Percentiles rank a stretch among this genome's conserved stretches.
Conservation (phyloP, 176 grass and related monocot species). For the Dactylis glomerata region DNA sequence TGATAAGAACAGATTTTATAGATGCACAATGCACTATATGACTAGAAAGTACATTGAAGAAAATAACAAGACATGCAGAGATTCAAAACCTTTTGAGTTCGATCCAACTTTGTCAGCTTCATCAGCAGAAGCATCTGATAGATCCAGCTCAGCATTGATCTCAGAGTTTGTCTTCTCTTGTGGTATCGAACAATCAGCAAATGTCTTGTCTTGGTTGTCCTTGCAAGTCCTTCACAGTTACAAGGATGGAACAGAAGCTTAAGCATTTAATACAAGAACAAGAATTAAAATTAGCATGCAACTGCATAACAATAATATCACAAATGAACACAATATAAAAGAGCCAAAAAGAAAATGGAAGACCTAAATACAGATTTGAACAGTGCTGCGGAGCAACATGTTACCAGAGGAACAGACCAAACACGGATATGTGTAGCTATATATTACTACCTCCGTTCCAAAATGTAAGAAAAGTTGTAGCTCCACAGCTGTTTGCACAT, state of each 20-base stretch:
- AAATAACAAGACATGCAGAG: constrained; percentile 18
- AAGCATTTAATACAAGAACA: constrained; percentile 8
- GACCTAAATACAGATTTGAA: constrained; percentile 3
- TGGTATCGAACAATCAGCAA: constrained; percentile 78
- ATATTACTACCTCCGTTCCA: neutral
- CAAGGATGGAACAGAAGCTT: constrained; percentile 19
- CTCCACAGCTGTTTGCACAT: neutral
- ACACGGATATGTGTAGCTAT: constrained; percentile 4
- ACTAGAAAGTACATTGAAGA: neutral
- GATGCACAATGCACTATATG: neutral
- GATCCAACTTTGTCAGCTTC: constrained; percentile 48
- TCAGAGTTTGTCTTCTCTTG: constrained; percentile 95
- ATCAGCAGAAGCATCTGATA: constrained; percentile 94
- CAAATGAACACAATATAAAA: constrained; percentile 2
- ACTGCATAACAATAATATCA: neutral
- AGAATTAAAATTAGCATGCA: neutral
- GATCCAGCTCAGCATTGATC: constrained; percentile 93
- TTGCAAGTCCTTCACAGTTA: constrained; percentile 81
- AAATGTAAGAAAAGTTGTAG: neutral
- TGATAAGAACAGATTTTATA: constrained; percentile 20
- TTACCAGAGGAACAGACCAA: neutral
- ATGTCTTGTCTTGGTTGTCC: constrained; percentile 69
- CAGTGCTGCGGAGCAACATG: neutral
- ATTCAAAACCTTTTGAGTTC: constrained; percentile 38
- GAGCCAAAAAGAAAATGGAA: neutral